phyloP scores from a whole-genome alignment of 768 basidiomycete genomes.

The Lentinula guzmanii region DNA sequence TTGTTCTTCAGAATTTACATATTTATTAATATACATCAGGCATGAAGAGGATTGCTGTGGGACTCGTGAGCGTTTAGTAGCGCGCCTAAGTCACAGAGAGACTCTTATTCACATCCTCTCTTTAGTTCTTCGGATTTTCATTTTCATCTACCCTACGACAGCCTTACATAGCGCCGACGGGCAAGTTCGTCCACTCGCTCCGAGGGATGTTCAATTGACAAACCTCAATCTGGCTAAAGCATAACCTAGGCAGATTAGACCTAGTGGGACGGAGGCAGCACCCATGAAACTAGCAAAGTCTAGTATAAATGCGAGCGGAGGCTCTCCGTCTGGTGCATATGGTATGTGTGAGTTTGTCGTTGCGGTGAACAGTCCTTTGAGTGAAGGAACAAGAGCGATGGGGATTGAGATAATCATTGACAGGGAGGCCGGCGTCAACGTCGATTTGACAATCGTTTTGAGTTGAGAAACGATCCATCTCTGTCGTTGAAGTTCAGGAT shows the following conservation, averaged over 20 bases:
- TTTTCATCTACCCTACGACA: too few relatives aligned
- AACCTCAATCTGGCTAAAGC: constrained; percentile 47
- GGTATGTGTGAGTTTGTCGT: constrained; percentile 38
- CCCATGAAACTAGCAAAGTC: constrained; percentile 57
- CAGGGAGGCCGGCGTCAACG: constrained; percentile 44
- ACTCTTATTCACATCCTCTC: too few relatives aligned
- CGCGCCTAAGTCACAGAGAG: too few relatives aligned
- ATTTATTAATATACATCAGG: too few relatives aligned
- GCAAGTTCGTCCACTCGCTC: constrained; percentile 37
- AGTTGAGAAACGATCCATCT: neutral
- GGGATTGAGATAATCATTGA: constrained; percentile 49
- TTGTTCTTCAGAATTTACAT: too few relatives aligned
- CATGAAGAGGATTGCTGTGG: too few relatives aligned
- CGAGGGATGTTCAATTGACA: constrained; percentile 30
- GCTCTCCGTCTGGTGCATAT: constrained; percentile 57
- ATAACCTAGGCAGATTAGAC: constrained; percentile 56
- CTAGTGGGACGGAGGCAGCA: constrained; percentile 56
- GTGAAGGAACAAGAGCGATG: constrained; percentile 46
- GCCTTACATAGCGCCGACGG: constrained; percentile 41
- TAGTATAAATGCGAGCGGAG: constrained; percentile 57
- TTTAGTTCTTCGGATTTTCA: too few relatives aligned
- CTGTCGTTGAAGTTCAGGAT: constrained; percentile 1
- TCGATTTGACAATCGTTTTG: constrained; percentile 24
- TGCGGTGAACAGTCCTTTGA: constrained; percentile 57
- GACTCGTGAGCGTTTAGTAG: too few relatives aligned